Evolutionary conservation across 345 rosid genomes (phyloP).

Genomic region (Pugionium dolabratum): DNA sequence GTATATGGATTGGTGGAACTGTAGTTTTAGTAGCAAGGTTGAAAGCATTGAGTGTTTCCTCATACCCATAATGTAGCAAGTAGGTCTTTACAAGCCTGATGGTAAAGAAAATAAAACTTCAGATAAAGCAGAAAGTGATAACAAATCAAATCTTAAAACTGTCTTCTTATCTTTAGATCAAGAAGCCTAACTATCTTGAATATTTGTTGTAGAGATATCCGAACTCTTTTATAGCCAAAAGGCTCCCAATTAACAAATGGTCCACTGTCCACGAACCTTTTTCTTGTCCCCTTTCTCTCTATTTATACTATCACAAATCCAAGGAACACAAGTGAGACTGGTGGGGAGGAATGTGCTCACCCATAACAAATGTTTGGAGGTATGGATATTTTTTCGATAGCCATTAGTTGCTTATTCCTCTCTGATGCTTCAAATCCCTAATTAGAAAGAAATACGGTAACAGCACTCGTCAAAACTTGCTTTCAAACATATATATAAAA

Average conservation of each 20-base stretch:
- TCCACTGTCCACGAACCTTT: too few relatives aligned
- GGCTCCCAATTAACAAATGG: too few relatives aligned
- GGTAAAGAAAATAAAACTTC: slow-evolving; percentile 27
- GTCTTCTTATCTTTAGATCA: neutral
- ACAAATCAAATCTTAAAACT: too few relatives aligned
- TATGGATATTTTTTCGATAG: slow-evolving; percentile 60
- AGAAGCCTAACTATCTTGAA: neutral
- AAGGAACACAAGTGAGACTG: neutral
- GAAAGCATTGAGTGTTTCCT: slow-evolving; percentile 88
- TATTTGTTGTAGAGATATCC: neutral
- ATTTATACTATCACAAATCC: neutral
- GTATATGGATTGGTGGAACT: slow-evolving; percentile 63
- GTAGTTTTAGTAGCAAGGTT: slow-evolving; percentile 72
- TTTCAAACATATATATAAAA: neutral
- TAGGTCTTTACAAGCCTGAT: slow-evolving; percentile 87
- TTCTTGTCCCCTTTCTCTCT: too few relatives aligned
- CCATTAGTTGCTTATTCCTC: slow-evolving; percentile 66
- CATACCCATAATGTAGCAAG: slow-evolving; percentile 89
- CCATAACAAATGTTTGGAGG: slow-evolving; percentile 66
- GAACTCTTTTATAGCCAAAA: too few relatives aligned
- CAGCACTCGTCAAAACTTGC: slow-evolving; percentile 9
- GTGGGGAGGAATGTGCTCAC: slow-evolving; percentile 46
- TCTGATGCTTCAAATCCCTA: slow-evolving; percentile 84
- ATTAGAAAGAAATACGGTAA: slow-evolving; percentile 14
- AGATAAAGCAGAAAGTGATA: slow-evolving; percentile 9